Evolutionary conservation across 2,329 filamentous ascomycete genomes (phyloP).

Genomic region (Trichoderma gracile): DNA sequence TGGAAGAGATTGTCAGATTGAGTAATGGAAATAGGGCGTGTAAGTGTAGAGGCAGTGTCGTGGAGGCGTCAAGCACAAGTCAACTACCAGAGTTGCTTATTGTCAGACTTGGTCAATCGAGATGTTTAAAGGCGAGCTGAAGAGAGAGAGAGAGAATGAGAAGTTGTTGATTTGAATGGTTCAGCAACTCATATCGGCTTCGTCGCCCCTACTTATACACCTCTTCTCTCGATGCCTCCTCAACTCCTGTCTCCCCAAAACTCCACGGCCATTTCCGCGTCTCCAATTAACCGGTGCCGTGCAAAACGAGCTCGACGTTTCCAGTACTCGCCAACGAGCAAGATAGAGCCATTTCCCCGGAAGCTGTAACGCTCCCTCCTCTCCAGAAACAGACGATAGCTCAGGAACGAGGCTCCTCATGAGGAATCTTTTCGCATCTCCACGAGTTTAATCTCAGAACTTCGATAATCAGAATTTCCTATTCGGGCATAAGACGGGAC

Average conservation of each 20-base stretch:
- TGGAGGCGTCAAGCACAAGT: neutral
- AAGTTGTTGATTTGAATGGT: neutral
- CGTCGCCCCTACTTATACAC: slow-evolving; percentile 3
- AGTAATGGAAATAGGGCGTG: neutral
- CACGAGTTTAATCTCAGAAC: neutral
- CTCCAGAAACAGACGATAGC: neutral
- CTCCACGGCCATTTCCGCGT: neutral
- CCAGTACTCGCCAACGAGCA: neutral
- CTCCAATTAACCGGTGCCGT: neutral
- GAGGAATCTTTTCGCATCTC: slow-evolving; percentile 15
- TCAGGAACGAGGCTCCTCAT: neutral
- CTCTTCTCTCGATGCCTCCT: neutral
- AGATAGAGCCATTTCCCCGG: neutral
- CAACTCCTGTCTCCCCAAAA: too few species aligned
- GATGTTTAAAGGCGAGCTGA: neutral
- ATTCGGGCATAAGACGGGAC: neutral
- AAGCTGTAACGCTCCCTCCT: neutral
- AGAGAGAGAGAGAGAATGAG: neutral
- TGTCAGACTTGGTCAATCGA: neutral
- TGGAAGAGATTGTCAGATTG: neutral
- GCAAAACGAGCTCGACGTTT: neutral
- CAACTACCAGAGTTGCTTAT: neutral
- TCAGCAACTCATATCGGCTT: neutral
- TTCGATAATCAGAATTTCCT: slow-evolving; percentile 21
- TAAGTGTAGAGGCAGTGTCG: neutral